Evolutionary conservation across 2,329 filamentous ascomycete genomes (phyloP).

Genomic region (Alternaria novae-zelandiae): DNA sequence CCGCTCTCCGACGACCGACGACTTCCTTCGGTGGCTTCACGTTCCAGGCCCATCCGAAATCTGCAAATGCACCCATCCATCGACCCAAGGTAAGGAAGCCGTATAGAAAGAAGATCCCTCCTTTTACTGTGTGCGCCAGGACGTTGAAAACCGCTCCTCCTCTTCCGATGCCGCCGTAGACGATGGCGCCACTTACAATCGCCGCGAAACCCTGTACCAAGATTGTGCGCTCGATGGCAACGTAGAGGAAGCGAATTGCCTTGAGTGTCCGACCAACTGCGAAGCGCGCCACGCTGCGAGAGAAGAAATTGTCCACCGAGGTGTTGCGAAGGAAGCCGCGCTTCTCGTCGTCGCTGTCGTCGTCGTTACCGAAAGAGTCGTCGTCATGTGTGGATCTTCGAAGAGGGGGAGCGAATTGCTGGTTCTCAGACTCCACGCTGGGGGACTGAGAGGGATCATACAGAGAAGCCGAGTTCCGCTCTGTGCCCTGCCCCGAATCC

Average conservation of each 20-base stretch:
- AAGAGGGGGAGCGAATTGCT: conserved; percentile 46
- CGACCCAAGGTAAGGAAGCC: conserved; percentile 85
- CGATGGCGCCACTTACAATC: conserved; percentile 73
- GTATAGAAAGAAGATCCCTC: conserved; percentile 93
- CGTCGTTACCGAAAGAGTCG: conserved; percentile 53
- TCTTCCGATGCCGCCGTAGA: conserved; percentile 83
- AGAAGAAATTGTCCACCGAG: conserved; percentile 59
- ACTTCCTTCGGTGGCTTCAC: conserved; percentile 68
- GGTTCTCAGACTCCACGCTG: conserved; percentile 55
- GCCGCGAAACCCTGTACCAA: conserved; percentile 78
- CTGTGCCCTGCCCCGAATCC: conserved; percentile 69
- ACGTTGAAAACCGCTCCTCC: conserved; percentile 77
- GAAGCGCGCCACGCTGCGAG: conserved; percentile 61
- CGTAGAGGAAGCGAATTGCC: conserved; percentile 66
- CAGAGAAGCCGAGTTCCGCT: conserved; percentile 70
- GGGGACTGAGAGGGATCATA: conserved; percentile 70
- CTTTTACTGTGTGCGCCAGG: conserved; percentile 92
- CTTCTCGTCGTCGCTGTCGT: conserved; percentile 54
- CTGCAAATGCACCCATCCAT: conserved; percentile 88
- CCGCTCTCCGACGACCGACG: conserved; percentile 67
- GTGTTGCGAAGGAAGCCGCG: conserved; percentile 55
- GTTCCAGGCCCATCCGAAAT: conserved; percentile 97
- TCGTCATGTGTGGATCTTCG: conserved; percentile 51
- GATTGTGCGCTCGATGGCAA: conserved; percentile 76
- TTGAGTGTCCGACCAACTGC: conserved; percentile 63